Conservation (phyloP, 345 rosid genomes). For the Triadica sebifera region DNA sequence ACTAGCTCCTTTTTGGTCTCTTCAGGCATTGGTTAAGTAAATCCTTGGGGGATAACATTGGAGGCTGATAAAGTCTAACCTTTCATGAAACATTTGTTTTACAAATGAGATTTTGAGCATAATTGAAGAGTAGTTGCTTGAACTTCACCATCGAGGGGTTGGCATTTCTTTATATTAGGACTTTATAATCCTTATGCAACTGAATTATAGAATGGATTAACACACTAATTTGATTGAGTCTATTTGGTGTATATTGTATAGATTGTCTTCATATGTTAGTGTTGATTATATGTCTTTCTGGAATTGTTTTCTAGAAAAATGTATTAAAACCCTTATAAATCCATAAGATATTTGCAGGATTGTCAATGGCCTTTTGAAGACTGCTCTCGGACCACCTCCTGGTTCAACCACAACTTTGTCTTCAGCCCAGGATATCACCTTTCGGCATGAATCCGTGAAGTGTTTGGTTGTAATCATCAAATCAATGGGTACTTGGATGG, state of each 20-base stretch:
- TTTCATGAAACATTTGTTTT: no score
- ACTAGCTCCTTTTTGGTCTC: no score
- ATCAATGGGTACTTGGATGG: conserved; percentile 97
- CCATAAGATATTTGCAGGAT: conserved; percentile 97
- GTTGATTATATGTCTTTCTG: conserved; percentile 3
- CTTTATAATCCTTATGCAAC: no score
- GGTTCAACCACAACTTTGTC: conserved; percentile 87
- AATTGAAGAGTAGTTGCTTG: no score
- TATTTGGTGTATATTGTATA: not conserved
- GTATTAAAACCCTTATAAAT: conserved; percentile 88
- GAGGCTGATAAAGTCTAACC: no score
- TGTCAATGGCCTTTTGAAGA: conserved; percentile 93
- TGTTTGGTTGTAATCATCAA: conserved; percentile 80
- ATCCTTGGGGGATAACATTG: no score
- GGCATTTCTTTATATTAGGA: no score
- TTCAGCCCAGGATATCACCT: conserved; percentile 75
- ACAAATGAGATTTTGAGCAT: no score
- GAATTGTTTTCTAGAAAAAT: conserved; percentile 22
- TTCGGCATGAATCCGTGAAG: conserved; percentile 91
- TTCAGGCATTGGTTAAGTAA: no score
- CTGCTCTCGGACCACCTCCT: conserved; percentile 91
- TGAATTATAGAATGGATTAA: not conserved
- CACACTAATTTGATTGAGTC: not conserved
- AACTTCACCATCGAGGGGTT: no score
- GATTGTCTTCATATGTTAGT: not conserved